Evolutionary conservation across 1,284 basidiomycete species (phyloP), one percentile per base, ranked within the genome.

Genomic region (Cutaneotrichosporon cutaneum): DNA sequence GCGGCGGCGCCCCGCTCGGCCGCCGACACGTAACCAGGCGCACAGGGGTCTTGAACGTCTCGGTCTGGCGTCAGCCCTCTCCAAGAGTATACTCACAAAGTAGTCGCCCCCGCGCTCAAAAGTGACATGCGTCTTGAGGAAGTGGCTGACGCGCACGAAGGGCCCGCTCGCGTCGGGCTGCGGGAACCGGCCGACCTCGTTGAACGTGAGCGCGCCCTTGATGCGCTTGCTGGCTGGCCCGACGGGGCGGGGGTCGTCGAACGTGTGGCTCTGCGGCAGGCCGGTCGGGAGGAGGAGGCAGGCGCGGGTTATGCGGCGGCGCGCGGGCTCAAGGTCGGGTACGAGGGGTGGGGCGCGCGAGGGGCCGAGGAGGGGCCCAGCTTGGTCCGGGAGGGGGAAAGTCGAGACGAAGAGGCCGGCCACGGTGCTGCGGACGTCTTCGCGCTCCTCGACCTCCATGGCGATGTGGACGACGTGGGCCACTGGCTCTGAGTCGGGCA

Each of bases 361-460:
- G 3, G 52, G 52, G 22, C 52, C 52, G 52, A 54, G 52, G 21
- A 54, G 52, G 7, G 18, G 39, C 39, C 39, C 39, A 9, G 18
- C 39, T 9, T 54, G 33, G 5, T n/a, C n/a, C 5, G 55, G 55
- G n/a, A 56, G 54, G 21, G 44, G 42, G 44, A 32, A 48, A 21
- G 55, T 35, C 16, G 44, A 22, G 27, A 21, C 9, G 56, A 58
- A 58, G n/a, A 18, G 7, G 32, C 16, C 10, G 9, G 47, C 35
- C 1, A 45, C 30, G 7, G 30, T 48, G 9, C 45, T 51, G 11
- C 47, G 56, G 33, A 39, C 22, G 24, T 39, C 33, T 8, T 35
- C 47, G 1, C 66, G 58, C 59, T 80, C 77, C 51, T 78, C 76
- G 14, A 80, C 71, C 32, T 76, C 74, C 76, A 78, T 77, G 2